Percentiles rank a stretch among this genome's conserved stretches.
These are phyloP conservation scores for Alternaria sp. DNA, from an alignment of 2,329 filamentous ascomycete genomes.

Conservation along the genomic window DNA sequence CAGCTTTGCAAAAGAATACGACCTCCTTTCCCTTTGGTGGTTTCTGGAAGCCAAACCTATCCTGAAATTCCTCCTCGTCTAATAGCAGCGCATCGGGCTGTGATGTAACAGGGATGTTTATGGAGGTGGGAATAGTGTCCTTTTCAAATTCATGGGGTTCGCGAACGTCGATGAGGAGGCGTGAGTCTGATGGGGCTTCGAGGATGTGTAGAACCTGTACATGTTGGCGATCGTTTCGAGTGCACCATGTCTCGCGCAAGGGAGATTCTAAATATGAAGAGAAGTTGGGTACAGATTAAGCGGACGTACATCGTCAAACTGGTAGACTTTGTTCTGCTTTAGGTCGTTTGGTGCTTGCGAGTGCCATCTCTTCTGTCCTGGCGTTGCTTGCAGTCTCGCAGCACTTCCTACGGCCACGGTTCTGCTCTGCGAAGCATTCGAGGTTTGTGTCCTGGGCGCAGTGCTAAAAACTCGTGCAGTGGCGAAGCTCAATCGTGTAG, in stretches of 20 bases:
- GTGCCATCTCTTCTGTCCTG: conserved; percentile 45
- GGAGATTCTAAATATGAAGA: too few species aligned
- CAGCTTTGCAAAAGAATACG: conserved; percentile 92
- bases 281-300: not conserved
- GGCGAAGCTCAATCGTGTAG: conserved; percentile 20
- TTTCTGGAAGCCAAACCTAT: conserved; percentile 74
- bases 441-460: conserved; percentile 8
- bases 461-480: conserved; percentile 18
- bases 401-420: not conserved
- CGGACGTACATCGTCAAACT: conserved; percentile 50
- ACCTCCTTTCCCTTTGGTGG: conserved; percentile 37
- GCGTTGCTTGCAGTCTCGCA: not conserved
- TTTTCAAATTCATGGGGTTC: conserved; percentile 72
- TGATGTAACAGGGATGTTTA: conserved; percentile 82
- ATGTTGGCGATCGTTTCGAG: not conserved
- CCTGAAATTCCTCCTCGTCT: conserved; percentile 78
- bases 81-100: conserved; percentile 83
- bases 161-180: conserved; percentile 67
- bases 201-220: conserved; percentile 49
- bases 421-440: conserved; percentile 1
- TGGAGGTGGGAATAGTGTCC: conserved; percentile 76
- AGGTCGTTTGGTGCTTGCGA: conserved; percentile 40
- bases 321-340: conserved; percentile 48
- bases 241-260: not conserved
- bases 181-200: conserved; percentile 36